phyloP scores from a whole-genome alignment of 257 asterid species.

The Vinca minor region DNA sequence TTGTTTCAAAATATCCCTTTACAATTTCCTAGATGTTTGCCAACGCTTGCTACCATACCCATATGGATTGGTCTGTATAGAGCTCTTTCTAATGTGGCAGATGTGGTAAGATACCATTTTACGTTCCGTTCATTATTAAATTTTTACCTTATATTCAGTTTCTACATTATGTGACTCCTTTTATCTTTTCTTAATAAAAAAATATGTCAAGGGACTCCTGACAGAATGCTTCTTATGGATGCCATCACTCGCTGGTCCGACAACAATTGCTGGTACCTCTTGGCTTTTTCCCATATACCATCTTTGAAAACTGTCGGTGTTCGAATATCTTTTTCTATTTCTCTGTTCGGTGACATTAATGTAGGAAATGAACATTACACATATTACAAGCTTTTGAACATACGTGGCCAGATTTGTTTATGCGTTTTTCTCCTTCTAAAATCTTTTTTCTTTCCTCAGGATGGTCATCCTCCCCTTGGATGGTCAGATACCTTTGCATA shows the following conservation, averaged over 20 bases:
- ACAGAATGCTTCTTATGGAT: constrained; percentile 99
- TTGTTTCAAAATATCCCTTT: constrained; percentile 4
- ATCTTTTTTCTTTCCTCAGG: constrained; percentile 32
- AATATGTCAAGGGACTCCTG: constrained; percentile 60
- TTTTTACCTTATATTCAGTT: background rate
- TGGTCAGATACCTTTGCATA: constrained; percentile 93
- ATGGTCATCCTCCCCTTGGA: constrained; percentile 98
- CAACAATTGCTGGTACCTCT: constrained; percentile 82
- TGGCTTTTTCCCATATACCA: constrained; percentile 71
- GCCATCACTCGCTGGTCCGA: constrained; percentile 96
- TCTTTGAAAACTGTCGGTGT: background rate
- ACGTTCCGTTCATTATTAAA: background rate
- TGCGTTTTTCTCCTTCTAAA: background rate
- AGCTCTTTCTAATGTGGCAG: constrained; percentile 89
- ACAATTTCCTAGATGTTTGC: constrained; percentile 74
- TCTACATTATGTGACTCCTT: too few relatives aligned
- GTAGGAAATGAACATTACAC: background rate
- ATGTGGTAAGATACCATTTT: constrained; percentile 55
- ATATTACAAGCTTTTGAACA: too few relatives aligned
- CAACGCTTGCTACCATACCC: constrained; percentile 96
- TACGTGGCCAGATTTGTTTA: background rate
- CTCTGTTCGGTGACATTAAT: background rate
- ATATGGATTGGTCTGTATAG: too few relatives aligned
- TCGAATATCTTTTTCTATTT: background rate
- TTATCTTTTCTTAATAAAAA: too few relatives aligned